Conservation (phyloP, 2,329 filamentous ascomycete species). For the Hypoxylon sp. region DNA sequence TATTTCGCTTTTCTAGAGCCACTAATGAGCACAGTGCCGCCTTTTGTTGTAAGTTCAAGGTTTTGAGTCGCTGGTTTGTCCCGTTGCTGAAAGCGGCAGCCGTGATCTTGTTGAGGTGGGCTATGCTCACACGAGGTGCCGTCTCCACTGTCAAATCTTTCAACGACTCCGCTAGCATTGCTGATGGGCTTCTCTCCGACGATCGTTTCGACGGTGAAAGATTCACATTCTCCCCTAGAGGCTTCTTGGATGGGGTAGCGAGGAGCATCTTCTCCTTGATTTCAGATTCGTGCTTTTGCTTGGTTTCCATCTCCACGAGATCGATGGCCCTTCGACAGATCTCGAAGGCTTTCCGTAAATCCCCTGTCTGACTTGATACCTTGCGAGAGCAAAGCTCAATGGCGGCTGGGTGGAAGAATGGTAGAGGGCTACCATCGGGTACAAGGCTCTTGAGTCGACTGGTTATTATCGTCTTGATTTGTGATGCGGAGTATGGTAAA, state of each 20-base stretch:
- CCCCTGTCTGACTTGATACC: constrained; percentile 92
- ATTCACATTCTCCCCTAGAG: constrained; percentile 86
- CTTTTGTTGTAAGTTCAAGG: constrained; percentile 95
- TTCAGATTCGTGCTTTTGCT: constrained; percentile 77
- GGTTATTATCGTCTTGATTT: constrained; percentile 90
- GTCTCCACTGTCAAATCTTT: constrained; percentile 78
- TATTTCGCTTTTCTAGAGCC: constrained; percentile 84
- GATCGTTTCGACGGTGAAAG: constrained; percentile 64
- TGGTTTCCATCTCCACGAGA: constrained; percentile 87
- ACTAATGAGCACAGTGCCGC: constrained; percentile 91
- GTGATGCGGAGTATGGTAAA: constrained; percentile 88
- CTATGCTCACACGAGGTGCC: constrained; percentile 89
- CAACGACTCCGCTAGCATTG: constrained; percentile 69
- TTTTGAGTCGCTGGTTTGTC: constrained; percentile 84
- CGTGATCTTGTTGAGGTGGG: constrained; percentile 92
- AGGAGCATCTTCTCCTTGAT: constrained; percentile 70
- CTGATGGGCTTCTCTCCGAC: constrained; percentile 61
- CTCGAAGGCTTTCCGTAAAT: constrained; percentile 95
- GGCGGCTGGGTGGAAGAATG: constrained; percentile 93
- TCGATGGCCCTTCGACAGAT: constrained; percentile 92
- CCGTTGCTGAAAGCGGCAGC: constrained; percentile 92
- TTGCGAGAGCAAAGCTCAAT: constrained; percentile 96
- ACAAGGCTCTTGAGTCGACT: constrained; percentile 84
- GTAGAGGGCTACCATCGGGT: constrained; percentile 72
- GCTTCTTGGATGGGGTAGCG: constrained; percentile 79